phyloP scores from a whole-genome alignment of 768 basidiomycete species.

The Ramaria sp. region DNA sequence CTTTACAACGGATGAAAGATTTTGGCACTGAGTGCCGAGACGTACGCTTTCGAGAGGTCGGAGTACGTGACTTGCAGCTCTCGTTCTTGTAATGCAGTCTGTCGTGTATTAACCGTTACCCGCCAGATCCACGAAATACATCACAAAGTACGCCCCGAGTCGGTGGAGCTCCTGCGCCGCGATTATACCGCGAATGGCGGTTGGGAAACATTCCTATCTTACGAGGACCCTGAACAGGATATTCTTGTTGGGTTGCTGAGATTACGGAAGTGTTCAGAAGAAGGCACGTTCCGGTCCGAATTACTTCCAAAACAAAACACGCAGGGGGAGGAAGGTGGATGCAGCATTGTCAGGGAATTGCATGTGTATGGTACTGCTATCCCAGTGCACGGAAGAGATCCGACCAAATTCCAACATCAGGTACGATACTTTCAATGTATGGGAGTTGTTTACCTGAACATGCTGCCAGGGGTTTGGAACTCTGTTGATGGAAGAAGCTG shows the following conservation, averaged over 20 bases:
- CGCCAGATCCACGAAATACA: conserved; percentile 94
- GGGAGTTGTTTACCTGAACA: conserved; percentile 6
- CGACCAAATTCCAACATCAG: conserved; percentile 97
- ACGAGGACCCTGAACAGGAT: conserved; percentile 95
- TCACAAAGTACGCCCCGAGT: conserved; percentile 91
- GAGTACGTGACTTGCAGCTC: conserved; percentile 42
- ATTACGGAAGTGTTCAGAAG: conserved; percentile 90
- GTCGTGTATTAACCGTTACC: conserved; percentile 8
- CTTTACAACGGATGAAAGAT: conserved; percentile 96
- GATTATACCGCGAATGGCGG: conserved; percentile 97
- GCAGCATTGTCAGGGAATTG: conserved; percentile 89
- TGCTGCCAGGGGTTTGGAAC: conserved; percentile 81
- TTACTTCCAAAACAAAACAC: conserved; percentile 40
- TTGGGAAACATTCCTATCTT: conserved; percentile 99
- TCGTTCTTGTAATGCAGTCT: conserved; percentile 1
- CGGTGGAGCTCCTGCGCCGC: conserved; percentile 87
- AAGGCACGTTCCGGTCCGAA: conserved; percentile 94
- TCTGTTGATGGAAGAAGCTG: conserved; percentile 97
- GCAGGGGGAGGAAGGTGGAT: conserved; percentile 64
- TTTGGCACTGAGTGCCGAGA: conserved; percentile 97
- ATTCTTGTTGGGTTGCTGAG: conserved; percentile 91
- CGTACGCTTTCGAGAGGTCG: conserved; percentile 96
- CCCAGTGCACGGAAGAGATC: conserved; percentile 93
- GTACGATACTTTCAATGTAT: conserved; percentile 23
- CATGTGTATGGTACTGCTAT: conserved; percentile 99